Evolutionary conservation across 345 rosid genomes (phyloP), one percentile per base, ranked within the genome.

Genomic region (Populus pruinosa): DNA sequence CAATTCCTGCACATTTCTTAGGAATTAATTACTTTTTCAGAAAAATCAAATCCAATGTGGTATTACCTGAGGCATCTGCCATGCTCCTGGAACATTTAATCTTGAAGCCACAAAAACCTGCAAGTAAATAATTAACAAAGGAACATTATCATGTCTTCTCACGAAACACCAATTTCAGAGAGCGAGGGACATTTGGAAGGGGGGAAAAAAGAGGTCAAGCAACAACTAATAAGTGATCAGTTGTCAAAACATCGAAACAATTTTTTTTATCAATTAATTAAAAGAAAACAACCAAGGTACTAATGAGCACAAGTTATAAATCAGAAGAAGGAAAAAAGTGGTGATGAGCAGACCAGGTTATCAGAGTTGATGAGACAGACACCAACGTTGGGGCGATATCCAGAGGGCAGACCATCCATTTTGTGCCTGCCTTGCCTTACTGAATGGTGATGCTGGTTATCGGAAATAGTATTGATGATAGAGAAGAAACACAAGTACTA

Each of bases 41-140:
- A 73, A 61, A 16, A n/a, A 59, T 39, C 23, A 21, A 8, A 72
- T 72, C 36, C 56, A 49, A 65, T 20, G 29, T 17, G 62, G 29
- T 27, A 78, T 53, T 74, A 92, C 99, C 99, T 96, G 99, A 79
- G 98, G 98, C 99, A 96, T 96, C 89, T 96, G 99, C 99, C 99
- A 96, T 33, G 98, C 99, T 89, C 99, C 99, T 0, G 98, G 99
- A 83, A 96, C 98, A 85, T 96, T 96, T 85, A 96, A 83, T 78
- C 97, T 96, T 2, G 99, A 93, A 44, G 91, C 99, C 83, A 96
- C 98, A 84, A 96, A 96, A 27, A 96, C 88, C 99, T 96, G 88
- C 78, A 61, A 77, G 23, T 36, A 67, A 25, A 8, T 25, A 75
- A 74, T 31, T n/a, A 33, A 18, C 50, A 44, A 13, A 27, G 39